Percentiles rank a stretch among this genome's conserved stretches.
Evolutionary conservation across 2,329 filamentous ascomycete species (phyloP).

Genomic region (Cordyceps farinosa): DNA sequence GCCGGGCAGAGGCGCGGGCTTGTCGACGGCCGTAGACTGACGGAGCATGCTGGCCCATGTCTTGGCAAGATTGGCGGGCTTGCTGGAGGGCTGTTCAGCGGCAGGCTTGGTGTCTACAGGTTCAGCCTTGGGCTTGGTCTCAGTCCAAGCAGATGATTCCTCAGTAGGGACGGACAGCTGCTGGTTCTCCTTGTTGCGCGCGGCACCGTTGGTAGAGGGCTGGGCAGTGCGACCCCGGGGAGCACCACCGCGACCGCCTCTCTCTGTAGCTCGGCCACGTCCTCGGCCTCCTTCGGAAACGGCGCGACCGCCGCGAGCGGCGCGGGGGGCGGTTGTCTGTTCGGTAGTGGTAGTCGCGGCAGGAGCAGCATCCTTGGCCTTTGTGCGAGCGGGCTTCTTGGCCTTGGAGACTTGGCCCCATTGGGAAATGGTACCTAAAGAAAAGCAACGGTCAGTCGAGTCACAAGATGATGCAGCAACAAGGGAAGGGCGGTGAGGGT

Average conservation of each 20-base stretch:
- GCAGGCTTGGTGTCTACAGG: slow-evolving; percentile 33
- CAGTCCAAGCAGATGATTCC: slow-evolving; percentile 56
- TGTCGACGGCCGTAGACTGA: slow-evolving; percentile 50
- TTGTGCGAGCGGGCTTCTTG: slow-evolving; percentile 59
- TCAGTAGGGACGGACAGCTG: slow-evolving; percentile 64
- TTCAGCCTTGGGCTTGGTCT: slow-evolving; percentile 32
- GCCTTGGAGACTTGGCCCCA: slow-evolving; percentile 81
- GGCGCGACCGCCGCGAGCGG: slow-evolving; percentile 58
- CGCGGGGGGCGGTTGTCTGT: slow-evolving; percentile 45
- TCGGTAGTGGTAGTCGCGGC: slow-evolving; percentile 41
- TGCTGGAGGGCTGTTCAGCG: slow-evolving; percentile 37
- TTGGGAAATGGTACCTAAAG: slow-evolving; percentile 70
- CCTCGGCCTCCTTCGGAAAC: slow-evolving; percentile 60
- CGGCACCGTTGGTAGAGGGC: slow-evolving; percentile 56
- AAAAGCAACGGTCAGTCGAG: slow-evolving; percentile 27
- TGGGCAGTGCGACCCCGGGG: slow-evolving; percentile 62
- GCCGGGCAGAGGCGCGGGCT: slow-evolving; percentile 51
- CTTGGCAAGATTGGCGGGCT: slow-evolving; percentile 43
- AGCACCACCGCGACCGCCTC: slow-evolving; percentile 51
- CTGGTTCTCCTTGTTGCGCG: slow-evolving; percentile 53
- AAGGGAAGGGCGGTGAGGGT: neutral
- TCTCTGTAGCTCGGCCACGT: slow-evolving; percentile 59
- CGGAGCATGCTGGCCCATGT: slow-evolving; percentile 76
- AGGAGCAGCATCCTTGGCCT: slow-evolving; percentile 59
- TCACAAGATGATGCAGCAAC: neutral